phyloP scores from a whole-genome alignment of 148 eudicot species.

The Chenopodium formosanum region DNA sequence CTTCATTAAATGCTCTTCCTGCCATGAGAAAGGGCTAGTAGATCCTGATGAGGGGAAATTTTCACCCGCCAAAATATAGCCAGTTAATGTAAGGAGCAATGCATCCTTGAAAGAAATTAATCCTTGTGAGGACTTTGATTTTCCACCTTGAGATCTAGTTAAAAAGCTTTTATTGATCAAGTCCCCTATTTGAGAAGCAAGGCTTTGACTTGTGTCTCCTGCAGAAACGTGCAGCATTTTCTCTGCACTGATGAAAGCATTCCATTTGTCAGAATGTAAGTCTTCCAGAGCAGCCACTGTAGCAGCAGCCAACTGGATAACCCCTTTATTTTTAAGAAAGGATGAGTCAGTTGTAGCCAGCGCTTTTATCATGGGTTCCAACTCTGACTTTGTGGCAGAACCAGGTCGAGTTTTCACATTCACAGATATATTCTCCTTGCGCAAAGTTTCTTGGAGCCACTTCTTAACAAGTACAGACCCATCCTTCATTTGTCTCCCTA shows the following conservation, averaged over 20 bases:
- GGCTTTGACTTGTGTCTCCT: conserved; percentile 92
- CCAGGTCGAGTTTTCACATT: conserved; percentile 74
- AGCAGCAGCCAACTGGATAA: conserved; percentile 81
- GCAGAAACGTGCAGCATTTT: conserved; percentile 86
- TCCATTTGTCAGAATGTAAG: conserved; percentile 66
- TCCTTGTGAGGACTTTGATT: conserved; percentile 46
- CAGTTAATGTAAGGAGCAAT: conserved; percentile 66
- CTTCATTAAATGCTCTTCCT: conserved; percentile 89
- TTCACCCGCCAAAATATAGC: conserved; percentile 90
- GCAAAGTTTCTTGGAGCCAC: conserved; percentile 90
- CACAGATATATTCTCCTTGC: conserved; percentile 63
- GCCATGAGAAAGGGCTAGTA: conserved; percentile 93
- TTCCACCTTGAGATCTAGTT: conserved; percentile 43
- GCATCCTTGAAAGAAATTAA: conserved; percentile 74
- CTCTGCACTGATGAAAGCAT: conserved; percentile 92
- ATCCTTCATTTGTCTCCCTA: conserved; percentile 80
- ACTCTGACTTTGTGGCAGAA: conserved; percentile 59
- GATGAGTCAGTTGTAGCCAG: conserved; percentile 64
- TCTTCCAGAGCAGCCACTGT: conserved; percentile 66
- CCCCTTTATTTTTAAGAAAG: conserved; percentile 79
- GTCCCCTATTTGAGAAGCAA: conserved; percentile 93
- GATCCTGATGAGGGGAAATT: conserved; percentile 93
- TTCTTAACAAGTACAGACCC: conserved; percentile 78
- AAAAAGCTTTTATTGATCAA: conserved; percentile 75
- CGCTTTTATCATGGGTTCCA: conserved; percentile 63